Base-by-base conservation (phyloP, 2,329 filamentous ascomycete species). In the Leptographium galeiforme region DNA sequence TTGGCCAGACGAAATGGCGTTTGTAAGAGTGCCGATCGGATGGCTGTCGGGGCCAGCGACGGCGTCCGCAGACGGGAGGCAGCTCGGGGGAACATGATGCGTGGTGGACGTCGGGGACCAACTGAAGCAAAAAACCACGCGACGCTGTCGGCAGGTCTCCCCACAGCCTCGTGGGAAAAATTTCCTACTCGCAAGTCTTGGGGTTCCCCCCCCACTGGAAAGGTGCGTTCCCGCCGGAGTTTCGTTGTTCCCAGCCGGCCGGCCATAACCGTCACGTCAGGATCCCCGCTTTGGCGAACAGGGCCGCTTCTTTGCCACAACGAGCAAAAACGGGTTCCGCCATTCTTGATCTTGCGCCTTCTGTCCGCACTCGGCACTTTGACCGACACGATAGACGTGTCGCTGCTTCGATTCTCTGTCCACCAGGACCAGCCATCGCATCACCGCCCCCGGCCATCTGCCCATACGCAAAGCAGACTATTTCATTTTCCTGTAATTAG, bases 11-110 rank as follows among this genome's bases (percentile, higher is more conserved):
- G 30, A n/a, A 30, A 39, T 6, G 44, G 25, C 3, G 39, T n/a
- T 10, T 19, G 3, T 43, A 52, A n/a, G 4, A 51, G 19, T 13
- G 57, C 44, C 1, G 53, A 39, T 30, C 48, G 39, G 33, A 36
- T 25, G 6, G 49, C 38, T 14, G 41, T 32, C 14, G 56, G 49
- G 1, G 41, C 52, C 50, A 52, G 14, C 8, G 41, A 41, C 45
- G 56, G 56, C 52, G 52, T 55, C 50, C 53, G 47, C 12, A 59
- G 53, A 39, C 53, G 56, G n/a, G 52, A 40, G 18, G 55, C 57
- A 25, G 54, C 54, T 46, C 57, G 32, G 33, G 55, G 53, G 49
- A 57, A 54, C 57, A 59, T 59, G 43, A 6, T 36, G 12, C 5
- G 16, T 14, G 8, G 36, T 14, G 44, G 39, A 25, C 48, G 39